Base-by-base conservation (phyloP, 2,329 filamentous ascomycete genomes). In the Aspergillus ochraceoroseus region DNA sequence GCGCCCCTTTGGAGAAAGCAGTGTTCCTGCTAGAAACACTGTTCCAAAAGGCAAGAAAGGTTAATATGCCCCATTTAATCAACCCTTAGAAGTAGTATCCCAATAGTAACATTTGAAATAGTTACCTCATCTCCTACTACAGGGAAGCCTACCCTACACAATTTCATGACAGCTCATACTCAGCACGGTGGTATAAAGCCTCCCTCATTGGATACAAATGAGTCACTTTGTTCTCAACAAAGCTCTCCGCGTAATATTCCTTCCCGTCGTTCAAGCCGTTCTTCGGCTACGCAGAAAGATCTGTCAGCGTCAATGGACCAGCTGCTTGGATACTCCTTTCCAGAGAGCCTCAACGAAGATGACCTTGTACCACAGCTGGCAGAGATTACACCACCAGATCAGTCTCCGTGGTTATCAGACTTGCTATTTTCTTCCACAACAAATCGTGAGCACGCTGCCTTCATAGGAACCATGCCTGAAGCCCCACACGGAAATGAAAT, bases 1-100 rank as follows among this genome's bases (percentile, higher is more conserved):
- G 82, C 71, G 80, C 37, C 74, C 80, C 0, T 84, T 84, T 52
- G 80, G 82, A 55, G 80, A 85, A 49, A 72, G 76, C 32, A 79
- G 67, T 39, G 70, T 80, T 47, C 64, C 56, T 7, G 53, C 57
- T 20, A 68, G 62, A 26, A 47, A 46, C 7, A 37, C 59, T 15
- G 46, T 51, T 18, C 41, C 52, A 9, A 75, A 71, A 52, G 46
- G 64, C 27, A 75, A 70, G 56, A 75, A 73, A 64, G 61, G 70
- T 70, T 18, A 15, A 23, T 14, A 27, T 37, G 8, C n/a, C 20
- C 11, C 12, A 22, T 23, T 12, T 7, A n/a, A 11, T 5, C 12
- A 18, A 3, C 18, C 6, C 17, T n/a, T 12, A n/a, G 19, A 33
- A 13, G 1, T 8, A 26, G 12, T n/a, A 18, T 12, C 13, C 43